Evolutionary conservation across 192 early-diverging fungal genomes (phyloP).

Genomic region (Gaertneriomyces semiglobifer): DNA sequence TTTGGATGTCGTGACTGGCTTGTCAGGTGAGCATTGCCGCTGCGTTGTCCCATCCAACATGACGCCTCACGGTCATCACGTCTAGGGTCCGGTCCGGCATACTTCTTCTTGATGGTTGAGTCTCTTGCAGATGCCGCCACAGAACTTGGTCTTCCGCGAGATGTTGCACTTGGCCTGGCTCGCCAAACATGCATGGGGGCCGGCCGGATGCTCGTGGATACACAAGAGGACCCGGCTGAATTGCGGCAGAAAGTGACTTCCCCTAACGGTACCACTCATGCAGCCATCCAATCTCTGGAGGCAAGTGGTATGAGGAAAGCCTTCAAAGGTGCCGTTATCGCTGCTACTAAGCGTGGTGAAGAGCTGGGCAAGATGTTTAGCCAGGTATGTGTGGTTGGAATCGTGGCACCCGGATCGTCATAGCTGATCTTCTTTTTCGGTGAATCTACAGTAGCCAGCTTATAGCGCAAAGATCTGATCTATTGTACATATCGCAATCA

Average conservation of each 20-base stretch:
- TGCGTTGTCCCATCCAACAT: not conserved
- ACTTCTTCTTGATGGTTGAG: slow-evolving; percentile 92
- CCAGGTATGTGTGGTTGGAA: slow-evolving; percentile 18
- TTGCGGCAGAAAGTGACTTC: slow-evolving; percentile 86
- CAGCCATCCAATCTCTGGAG: slow-evolving; percentile 77
- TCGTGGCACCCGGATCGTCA: too few species aligned
- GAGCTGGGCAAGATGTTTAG: slow-evolving; percentile 60
- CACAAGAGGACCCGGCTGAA: slow-evolving; percentile 66
- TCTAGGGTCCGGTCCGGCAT: slow-evolving; percentile 86
- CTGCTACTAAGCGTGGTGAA: slow-evolving; percentile 65
- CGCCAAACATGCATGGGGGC: slow-evolving; percentile 91
- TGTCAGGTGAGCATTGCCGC: slow-evolving; percentile 48
- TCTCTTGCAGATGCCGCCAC: slow-evolving; percentile 78
- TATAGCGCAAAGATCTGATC: too few species aligned
- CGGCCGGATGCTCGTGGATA: slow-evolving; percentile 74
- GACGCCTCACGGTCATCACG: not conserved
- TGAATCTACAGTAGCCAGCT: too few species aligned
- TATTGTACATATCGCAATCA: too few species aligned
- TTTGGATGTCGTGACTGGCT: slow-evolving; percentile 83
- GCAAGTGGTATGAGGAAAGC: slow-evolving; percentile 51
- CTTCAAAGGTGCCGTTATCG: slow-evolving; percentile 56
- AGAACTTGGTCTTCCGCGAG: slow-evolving; percentile 66
- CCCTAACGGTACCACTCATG: slow-evolving; percentile 91
- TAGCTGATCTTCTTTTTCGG: too few species aligned
- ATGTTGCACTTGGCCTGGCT: slow-evolving; percentile 74